Evolutionary conservation across 495 filamentous ascomycete species (phyloP), one percentile per base, ranked within the genome.

Genomic region (Penicillium alfredii): DNA sequence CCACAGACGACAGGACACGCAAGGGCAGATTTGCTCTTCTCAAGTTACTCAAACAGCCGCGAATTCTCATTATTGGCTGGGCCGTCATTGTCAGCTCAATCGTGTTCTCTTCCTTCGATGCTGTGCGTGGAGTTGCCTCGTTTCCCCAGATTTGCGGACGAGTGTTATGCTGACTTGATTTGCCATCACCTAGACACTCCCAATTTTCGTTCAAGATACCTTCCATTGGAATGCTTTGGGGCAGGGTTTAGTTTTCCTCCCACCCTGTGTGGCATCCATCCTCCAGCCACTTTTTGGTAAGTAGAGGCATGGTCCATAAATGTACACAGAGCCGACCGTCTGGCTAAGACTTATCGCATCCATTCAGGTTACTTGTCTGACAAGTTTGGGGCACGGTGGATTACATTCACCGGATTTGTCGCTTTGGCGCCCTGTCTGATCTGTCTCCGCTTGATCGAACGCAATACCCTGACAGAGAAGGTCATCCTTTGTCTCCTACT

Each of bases 191-290:
- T 14, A 55, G 61, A 43, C 57, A 18, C 51, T 88, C 5, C 78
- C 84, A 9, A 55, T 84, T 0, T 77, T 73, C 40, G 76, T 81
- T 5, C 60, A 73, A 35, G 45, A 63, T 1, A 72, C 62, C 3
- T 87, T 87, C 41, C 41, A 60, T 34, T 88, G 78, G 77, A 64
- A 66, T 31, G 71, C 84, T 3, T 69, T 70, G 78, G 76, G 4
- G 80, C 80, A 4, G 84, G 82, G 3, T 58, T 87, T 1, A 61
- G 84, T 10, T 86, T 87, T 51, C 64, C 87, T 0, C 69, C 78
- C 15, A 73, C 80, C 29, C 45, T n/a, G 79, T 9, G 81, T 80
- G 0, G 68, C 72, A 1, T 7, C n/a, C 1, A 75, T 88, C 20
- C 43, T 51, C 5, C 51, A 57, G 10, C 62, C 64, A 1, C 23